Evolutionary conservation across 306 rosid species (phyloP), one percentile per base, ranked within the genome.

Genomic region (Cicer cuneatum): DNA sequence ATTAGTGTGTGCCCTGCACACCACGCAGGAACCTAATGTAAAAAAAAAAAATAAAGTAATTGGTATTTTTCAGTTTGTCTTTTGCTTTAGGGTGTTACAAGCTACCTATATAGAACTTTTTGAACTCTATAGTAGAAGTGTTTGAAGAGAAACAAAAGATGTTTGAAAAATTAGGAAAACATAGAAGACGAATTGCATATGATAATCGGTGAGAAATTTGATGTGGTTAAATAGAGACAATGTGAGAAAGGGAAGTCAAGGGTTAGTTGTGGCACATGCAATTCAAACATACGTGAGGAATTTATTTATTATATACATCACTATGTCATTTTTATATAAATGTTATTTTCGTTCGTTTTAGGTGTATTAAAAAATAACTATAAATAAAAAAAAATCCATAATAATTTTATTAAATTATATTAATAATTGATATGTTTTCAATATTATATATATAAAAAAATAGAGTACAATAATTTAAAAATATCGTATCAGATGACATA

Each of bases 161-260:
- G 41, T 45, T 62, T 42, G 71, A 65, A 65, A n/a, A 42, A 66
- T n/a, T 16, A 41, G 37, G 6, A 38, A 14, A 13, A 18, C 12
- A 10, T 3, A 4, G n/a, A 24, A 58, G 39, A 35, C 39, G 10
- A 68, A 56, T 29, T 5, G 39, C 18, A n/a, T 51, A n/a, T 45
- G 39, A 54, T 45, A 37, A 66, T 46, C 6, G 21, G 59, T 19
- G 35, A 69, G 57, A 49, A 61, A 71, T 53, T 42, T 40, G 71
- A 69, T 35, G n/a, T 13, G 54, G 67, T 58, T 77, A 75, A 81
- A 70, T 79, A 83, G 76, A 73, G 64, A 58, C 21, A 18, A 40
- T 8, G n/a, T 7, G 10, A 13, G 57, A 14, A 42, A 51, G n/a
- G 10, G 15, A 77, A 84, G 84, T 86, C 92, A 86, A 84, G 78